phyloP scores from a whole-genome alignment of 139 green algal species.

The Prasinococcaceae sp. region DNA sequence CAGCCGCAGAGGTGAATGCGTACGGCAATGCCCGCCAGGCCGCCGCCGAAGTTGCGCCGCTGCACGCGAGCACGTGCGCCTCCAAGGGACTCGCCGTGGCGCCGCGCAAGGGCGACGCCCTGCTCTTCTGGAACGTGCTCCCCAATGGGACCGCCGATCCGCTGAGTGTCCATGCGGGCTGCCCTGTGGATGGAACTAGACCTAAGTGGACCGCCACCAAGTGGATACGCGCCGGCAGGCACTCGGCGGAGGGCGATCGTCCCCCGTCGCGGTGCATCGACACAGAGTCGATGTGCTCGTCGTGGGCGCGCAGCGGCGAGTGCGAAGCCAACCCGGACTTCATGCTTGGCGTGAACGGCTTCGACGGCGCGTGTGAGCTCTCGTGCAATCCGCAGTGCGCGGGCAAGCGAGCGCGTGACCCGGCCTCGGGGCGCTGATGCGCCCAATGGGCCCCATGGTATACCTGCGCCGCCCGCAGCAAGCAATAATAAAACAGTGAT shows the following conservation, averaged over 20 bases:
- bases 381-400: no score
- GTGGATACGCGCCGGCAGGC: constrained; percentile 29
- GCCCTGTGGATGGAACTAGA: constrained; percentile 48
- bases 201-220: constrained; percentile 48
- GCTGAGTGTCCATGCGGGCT: constrained; percentile 58
- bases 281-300: constrained; percentile 10
- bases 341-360: constrained; percentile 23
- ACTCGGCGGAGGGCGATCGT: no score
- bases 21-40: neutral
- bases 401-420: no score
- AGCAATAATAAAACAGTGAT: no score
- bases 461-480: no score
- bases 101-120: constrained; percentile 26
- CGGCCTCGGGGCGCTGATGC: no score
- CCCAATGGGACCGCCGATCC: constrained; percentile 41
- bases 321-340: constrained; percentile 29
- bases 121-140: constrained; percentile 60
- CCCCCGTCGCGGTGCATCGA: no score
- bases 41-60: neutral
- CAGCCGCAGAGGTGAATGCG: constrained; percentile 1
- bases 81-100: neutral
- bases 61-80: neutral
- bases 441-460: no score
- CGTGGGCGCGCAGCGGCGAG: constrained; percentile 28
- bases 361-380: no score